Conservation (phyloP, 2,329 filamentous ascomycete species). For the Xylariaceae sp. region DNA sequence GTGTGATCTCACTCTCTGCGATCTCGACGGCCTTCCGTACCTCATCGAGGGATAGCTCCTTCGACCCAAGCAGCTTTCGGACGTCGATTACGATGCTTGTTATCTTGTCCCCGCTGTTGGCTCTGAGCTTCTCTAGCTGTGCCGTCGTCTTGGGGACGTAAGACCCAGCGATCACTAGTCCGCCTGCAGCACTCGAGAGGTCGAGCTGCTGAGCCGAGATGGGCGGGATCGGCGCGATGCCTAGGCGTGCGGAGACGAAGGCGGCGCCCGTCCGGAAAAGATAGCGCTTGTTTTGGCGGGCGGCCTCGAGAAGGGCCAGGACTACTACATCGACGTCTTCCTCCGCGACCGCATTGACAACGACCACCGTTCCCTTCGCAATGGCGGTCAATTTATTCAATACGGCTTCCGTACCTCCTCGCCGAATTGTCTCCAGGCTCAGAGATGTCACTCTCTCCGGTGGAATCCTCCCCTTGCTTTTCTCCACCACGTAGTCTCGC, state of each 20-base stretch:
- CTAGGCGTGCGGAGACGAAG: slow-evolving; percentile 52
- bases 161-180: slow-evolving; percentile 58
- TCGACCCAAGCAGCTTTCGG: slow-evolving; percentile 47
- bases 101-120: slow-evolving; percentile 43
- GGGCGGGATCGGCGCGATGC: slow-evolving; percentile 54
- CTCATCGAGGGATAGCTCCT: slow-evolving; percentile 35
- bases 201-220: slow-evolving; percentile 50
- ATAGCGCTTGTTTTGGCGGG: slow-evolving; percentile 26
- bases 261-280: slow-evolving; percentile 42
- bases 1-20: slow-evolving; percentile 44
- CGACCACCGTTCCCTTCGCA: slow-evolving; percentile 45
- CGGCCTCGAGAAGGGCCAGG: slow-evolving; percentile 46
- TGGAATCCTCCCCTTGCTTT: slow-evolving; percentile 47
- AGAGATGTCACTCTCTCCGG: slow-evolving; percentile 46
- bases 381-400: slow-evolving; percentile 43
- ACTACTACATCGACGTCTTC: slow-evolving; percentile 60
- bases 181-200: slow-evolving; percentile 45
- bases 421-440: slow-evolving; percentile 50
- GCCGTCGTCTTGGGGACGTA: slow-evolving; percentile 63
- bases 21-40: slow-evolving; percentile 36
- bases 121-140: slow-evolving; percentile 49
- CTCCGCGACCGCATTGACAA: slow-evolving; percentile 57
- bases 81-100: slow-evolving; percentile 53
- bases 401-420: slow-evolving; percentile 47
- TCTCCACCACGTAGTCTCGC: slow-evolving; percentile 57